Evolutionary conservation across 495 filamentous ascomycete genomes (phyloP).

Genomic region (Tuber magnatum): DNA sequence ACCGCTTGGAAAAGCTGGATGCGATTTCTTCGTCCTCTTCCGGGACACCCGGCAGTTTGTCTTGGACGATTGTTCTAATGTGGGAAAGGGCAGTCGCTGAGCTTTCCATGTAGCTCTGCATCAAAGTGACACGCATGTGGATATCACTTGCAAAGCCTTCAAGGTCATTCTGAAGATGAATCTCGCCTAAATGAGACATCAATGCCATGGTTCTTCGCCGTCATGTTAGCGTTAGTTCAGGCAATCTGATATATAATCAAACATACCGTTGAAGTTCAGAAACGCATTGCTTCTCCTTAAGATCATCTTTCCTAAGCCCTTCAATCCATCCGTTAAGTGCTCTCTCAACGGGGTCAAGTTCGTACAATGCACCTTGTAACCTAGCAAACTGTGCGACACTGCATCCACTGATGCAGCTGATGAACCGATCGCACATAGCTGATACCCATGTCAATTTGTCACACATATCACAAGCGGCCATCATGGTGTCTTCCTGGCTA

Average conservation of each 20-base stretch:
- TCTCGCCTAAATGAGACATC: conserved; percentile 74
- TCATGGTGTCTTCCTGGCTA: conserved; percentile 63
- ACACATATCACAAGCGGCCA: conserved; percentile 67
- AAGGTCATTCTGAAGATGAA: conserved; percentile 63
- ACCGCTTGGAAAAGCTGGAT: conserved; percentile 60
- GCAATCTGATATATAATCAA: not conserved
- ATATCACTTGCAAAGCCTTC: conserved; percentile 73
- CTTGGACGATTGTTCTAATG: conserved; percentile 57
- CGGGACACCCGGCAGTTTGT: conserved; percentile 49
- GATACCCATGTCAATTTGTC: conserved; percentile 82
- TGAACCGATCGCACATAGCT: conserved; percentile 74
- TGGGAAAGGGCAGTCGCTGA: conserved; percentile 61
- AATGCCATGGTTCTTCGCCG: conserved; percentile 59
- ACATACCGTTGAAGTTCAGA: conserved; percentile 60
- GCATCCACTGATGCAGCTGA: conserved; percentile 67
- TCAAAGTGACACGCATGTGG: conserved; percentile 60
- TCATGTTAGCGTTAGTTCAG: not conserved
- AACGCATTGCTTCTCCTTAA: conserved; percentile 75
- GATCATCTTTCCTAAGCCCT: conserved; percentile 67
- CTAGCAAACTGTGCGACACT: conserved; percentile 65
- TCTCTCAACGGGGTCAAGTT: conserved; percentile 87
- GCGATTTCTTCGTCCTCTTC: conserved; percentile 57
- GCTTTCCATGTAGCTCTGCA: conserved; percentile 78
- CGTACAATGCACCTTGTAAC: conserved; percentile 71
- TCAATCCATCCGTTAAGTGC: conserved; percentile 87